Conservation (phyloP, 1,284 basidiomycete species). For the Pisolithus thermaeus region DNA sequence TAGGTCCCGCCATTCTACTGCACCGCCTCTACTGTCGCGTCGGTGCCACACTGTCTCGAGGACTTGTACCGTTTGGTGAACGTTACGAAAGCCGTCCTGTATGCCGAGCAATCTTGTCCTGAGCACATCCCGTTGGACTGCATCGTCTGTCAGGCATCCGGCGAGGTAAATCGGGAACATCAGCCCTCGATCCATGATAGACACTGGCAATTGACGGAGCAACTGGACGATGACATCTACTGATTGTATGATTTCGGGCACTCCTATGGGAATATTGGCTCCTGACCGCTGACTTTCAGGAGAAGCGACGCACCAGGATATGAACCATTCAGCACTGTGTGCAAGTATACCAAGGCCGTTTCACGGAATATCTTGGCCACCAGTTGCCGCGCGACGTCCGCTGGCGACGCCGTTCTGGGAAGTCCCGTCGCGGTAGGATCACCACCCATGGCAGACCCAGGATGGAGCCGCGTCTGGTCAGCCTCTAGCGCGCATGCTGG, state of each 20-base stretch:
- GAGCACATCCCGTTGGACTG: slow-evolving; percentile 52
- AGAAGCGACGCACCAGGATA: slow-evolving; percentile 47
- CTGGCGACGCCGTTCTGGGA: slow-evolving; percentile 25
- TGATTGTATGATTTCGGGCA: slow-evolving; percentile 62
- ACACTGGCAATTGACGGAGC: slow-evolving; percentile 48
- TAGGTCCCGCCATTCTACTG: slow-evolving; percentile 60
- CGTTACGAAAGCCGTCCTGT: slow-evolving; percentile 57
- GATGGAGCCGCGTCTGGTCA: slow-evolving; percentile 35
- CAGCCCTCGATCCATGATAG: slow-evolving; percentile 57
- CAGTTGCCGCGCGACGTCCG: slow-evolving; percentile 40
- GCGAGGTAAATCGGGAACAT: slow-evolving; percentile 71
- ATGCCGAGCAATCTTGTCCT: slow-evolving; percentile 49
- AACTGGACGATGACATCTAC: slow-evolving; percentile 50
- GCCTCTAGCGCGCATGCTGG: slow-evolving; percentile 21
- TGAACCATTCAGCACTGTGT: slow-evolving; percentile 64
- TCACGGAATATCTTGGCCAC: slow-evolving; percentile 63
- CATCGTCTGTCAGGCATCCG: slow-evolving; percentile 65
- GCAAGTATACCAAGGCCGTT: slow-evolving; percentile 61
- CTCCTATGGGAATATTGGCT: slow-evolving; percentile 39
- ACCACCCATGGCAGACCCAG: no score
- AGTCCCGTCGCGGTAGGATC: slow-evolving; percentile 20
- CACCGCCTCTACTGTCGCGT: slow-evolving; percentile 46
- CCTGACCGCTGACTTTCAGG: slow-evolving; percentile 3
- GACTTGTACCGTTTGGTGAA: slow-evolving; percentile 51
- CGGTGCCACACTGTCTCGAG: slow-evolving; percentile 67